Evolutionary conservation across 345 rosid species (phyloP).

Genomic region (Hibiscus trionum): DNA sequence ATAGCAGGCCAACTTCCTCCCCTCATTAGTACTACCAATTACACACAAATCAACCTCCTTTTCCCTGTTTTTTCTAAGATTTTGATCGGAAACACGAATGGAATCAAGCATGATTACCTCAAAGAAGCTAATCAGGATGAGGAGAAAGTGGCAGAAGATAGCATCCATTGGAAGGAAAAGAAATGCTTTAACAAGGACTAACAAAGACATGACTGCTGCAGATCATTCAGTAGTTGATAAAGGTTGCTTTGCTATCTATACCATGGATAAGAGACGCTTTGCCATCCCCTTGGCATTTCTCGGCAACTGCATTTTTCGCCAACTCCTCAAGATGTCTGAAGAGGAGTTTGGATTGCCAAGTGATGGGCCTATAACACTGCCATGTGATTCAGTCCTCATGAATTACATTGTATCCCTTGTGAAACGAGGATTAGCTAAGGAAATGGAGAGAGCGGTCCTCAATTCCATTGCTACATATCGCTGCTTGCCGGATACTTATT

Average conservation of each 20-base stretch:
- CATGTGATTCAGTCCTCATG: conserved; percentile 12
- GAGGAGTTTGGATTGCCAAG: conserved; percentile 14
- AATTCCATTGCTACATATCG: background rate
- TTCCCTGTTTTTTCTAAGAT: background rate
- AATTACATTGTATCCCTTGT: background rate
- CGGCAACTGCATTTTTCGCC: background rate
- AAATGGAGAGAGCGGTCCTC: background rate
- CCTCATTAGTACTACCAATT: background rate
- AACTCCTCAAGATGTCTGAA: conserved; percentile 11
- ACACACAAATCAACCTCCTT: background rate
- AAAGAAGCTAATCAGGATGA: background rate
- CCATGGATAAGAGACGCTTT: conserved; percentile 7
- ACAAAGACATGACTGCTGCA: background rate
- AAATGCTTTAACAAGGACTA: background rate
- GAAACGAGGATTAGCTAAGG: background rate
- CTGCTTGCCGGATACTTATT: background rate
- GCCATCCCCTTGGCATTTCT: conserved; percentile 6
- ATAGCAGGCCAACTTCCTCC: background rate
- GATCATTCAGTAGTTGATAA: conserved; percentile 1
- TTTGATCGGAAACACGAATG: background rate
- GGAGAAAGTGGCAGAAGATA: background rate
- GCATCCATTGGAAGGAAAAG: background rate
- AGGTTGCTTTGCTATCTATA: conserved; percentile 11
- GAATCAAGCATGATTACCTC: background rate
- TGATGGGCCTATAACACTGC: conserved; percentile 7